Conservation (phyloP, 2,329 filamentous ascomycete species). For the Aspergillus fumigatus region DNA sequence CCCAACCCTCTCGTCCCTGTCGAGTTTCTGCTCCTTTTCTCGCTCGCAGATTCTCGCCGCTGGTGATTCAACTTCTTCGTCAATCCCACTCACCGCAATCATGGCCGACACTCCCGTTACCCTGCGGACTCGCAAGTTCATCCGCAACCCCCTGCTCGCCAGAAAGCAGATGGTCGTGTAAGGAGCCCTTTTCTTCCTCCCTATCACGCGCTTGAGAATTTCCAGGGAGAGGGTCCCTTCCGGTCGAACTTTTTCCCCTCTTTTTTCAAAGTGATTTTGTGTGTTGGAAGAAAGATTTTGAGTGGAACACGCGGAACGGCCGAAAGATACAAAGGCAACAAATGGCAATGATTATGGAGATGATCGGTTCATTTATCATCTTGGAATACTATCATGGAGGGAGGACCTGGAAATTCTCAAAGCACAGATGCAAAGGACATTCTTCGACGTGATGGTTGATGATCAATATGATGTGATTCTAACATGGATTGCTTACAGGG, state of each 20-base stretch:
- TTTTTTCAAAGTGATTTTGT: neutral
- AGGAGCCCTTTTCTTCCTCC: constrained; percentile 43
- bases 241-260: neutral
- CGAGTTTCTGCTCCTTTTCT: constrained; percentile 8
- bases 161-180: constrained; percentile 99
- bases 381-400: neutral
- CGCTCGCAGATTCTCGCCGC: constrained; percentile 23
- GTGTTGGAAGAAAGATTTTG: neutral
- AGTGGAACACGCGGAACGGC: neutral
- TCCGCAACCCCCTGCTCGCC: constrained; percentile 97
- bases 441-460: neutral
- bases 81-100: constrained; percentile 52
- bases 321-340: neutral
- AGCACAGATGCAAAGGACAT: neutral
- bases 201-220: neutral
- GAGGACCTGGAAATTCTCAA: neutral
- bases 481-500: constrained; percentile 54
- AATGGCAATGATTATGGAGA: neutral
- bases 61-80: constrained; percentile 21
- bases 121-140: constrained; percentile 99
- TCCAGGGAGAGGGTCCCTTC: neutral
- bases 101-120: constrained; percentile 83
- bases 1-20: constrained; percentile 23
- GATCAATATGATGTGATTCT: neutral
- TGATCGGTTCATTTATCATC: neutral